Base-by-base conservation (phyloP, 768 basidiomycete species). In the Lyophyllum atratum region DNA sequence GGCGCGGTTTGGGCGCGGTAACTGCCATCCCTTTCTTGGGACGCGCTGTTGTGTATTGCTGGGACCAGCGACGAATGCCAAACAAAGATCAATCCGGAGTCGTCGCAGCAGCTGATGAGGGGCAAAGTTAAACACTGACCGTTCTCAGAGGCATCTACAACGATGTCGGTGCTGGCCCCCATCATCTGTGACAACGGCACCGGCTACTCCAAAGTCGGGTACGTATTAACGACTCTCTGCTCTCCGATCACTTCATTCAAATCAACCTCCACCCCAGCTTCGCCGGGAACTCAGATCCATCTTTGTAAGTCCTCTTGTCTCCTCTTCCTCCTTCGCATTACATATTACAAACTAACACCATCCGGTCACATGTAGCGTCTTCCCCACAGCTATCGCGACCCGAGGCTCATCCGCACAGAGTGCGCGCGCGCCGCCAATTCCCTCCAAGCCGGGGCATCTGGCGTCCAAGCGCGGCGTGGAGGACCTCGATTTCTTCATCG, bases 401-500 rank as follows among this genome's bases (percentile, higher is more conserved):
- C 84, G 93, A 60, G 86, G 92, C 59, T 84, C 87, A 11, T 78
- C 89, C 2, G 58, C 85, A 0, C 82, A 86, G 61, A 58, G 81
- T 8, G 80, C 89, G 48, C 81, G 86, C 40, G 52, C 52, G 1
- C 92, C 93, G 12, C 79, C 92, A 19, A 77, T 95, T 46, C 91
- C 93, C 25, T 75, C 85, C 39, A 94, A 94, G 71, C 93, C 94
- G 8, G 89, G 93, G 3, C 86, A 95, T 74, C 86, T 98, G 46
- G 96, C 96, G 2, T 92, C 92, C 56, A 98, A 98, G 75, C 87
- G 97, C 54, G 97, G 97, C 11, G 90, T 98, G 34, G 97, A 99
- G 73, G 97, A 99, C 73, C 90, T 98, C 60, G 96, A 99, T 78
- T 99, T 98, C 82, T 97, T 91, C 81, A 99, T 99, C 75, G 97